phyloP scores from a whole-genome alignment of 768 basidiomycete genomes.

The Termitomyces sp. region DNA sequence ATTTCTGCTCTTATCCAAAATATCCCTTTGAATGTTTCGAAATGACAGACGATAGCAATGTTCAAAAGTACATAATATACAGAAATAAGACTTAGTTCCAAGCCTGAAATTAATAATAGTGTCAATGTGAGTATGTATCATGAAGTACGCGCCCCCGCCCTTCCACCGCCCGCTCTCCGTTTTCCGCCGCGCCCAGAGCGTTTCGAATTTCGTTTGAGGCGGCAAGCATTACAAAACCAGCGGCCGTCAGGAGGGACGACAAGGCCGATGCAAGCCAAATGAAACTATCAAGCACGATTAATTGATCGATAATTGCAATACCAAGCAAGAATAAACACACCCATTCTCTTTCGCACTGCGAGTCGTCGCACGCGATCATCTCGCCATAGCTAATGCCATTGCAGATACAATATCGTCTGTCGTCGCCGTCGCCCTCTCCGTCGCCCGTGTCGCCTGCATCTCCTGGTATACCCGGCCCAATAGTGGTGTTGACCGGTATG shows the following conservation, averaged over 20 bases:
- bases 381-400: slow-evolving; percentile 82
- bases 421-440: slow-evolving; percentile 54
- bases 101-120: neutral
- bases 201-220: slow-evolving; percentile 47
- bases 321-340: slow-evolving; percentile 42
- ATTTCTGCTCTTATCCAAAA: neutral
- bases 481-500: slow-evolving; percentile 20
- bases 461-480: slow-evolving; percentile 28
- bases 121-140: slow-evolving; percentile 8
- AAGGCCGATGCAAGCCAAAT: slow-evolving; percentile 70
- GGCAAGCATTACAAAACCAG: slow-evolving; percentile 76
- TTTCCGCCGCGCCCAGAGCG: slow-evolving; percentile 49
- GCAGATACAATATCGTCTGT: slow-evolving; percentile 80
- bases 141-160: slow-evolving; percentile 6
- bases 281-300: slow-evolving; percentile 51
- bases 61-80: slow-evolving; percentile 9
- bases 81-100: slow-evolving; percentile 5
- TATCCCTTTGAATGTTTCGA: neutral
- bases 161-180: slow-evolving; percentile 26
- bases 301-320: slow-evolving; percentile 5
- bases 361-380: slow-evolving; percentile 92
- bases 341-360: slow-evolving; percentile 83
- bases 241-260: slow-evolving; percentile 58
- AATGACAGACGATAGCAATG: neutral
- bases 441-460: slow-evolving; percentile 35